Base-by-base conservation (phyloP, 2,329 filamentous ascomycete species). In the Ceratocystis huliohia region DNA sequence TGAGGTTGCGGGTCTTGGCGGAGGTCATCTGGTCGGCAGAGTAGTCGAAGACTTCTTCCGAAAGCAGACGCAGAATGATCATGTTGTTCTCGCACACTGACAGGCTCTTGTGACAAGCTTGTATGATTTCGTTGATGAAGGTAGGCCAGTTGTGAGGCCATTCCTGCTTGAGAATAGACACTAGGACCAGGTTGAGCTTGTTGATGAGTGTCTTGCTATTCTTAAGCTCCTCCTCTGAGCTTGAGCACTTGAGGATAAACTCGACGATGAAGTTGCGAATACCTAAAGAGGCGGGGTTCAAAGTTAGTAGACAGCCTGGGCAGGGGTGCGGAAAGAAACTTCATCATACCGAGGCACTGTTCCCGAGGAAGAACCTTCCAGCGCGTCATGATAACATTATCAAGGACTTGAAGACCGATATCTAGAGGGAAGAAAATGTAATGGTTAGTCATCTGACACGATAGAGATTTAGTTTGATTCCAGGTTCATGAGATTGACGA, bases 81-180 rank as follows among this genome's bases (percentile, higher is more conserved):
- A 99, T 99, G 81, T 99, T 99, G 81, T 99, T 99, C 79, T 99
- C 94, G 83, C 95, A 99, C 72, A 99, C 95, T 46, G 93, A 94
- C 65, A 99, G 81, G 77, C 89, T 96, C 71, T 90, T 93, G 75
- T 96, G 92, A 78, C 92, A 97, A 66, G 94, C 93, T 25, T 91
- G 88, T 72, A 99, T 91, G 77, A 99, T 99, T 80, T 99, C 94
- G 81, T 97, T 97, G 83, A 99, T 97, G 78, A 99, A 99, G 22
- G 91, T 96, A 10, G 95, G 94, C 94, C 95, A 99, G 81, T 99
- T 96, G 78, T 97, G 93, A 67, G 94, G 94, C 94, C 94, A 99
- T 78, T 99, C 94, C 78, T 99, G 94, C 82, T 99, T 99, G 74
- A 99, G 81, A 70, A 99, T 93, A 67, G 92, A 96, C 72, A 99